Conservation (phyloP, 768 basidiomycete genomes). For the Gyrodon lividus region DNA sequence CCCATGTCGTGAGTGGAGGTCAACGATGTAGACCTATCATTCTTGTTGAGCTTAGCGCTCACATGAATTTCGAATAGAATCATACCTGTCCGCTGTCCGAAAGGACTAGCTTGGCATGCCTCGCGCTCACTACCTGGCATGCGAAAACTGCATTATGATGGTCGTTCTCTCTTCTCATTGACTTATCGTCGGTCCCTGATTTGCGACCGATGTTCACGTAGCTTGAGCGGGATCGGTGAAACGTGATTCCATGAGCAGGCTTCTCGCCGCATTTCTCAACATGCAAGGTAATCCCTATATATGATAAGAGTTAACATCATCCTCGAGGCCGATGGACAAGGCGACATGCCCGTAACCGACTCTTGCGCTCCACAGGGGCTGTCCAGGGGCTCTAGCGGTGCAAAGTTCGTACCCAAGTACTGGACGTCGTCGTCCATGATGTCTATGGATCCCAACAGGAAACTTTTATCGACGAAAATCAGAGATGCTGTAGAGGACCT, state of each 20-base stretch:
- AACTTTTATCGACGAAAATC: constrained; percentile 8
- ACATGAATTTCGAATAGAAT: constrained; percentile 12
- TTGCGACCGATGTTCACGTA: constrained; percentile 69
- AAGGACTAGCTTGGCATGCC: constrained; percentile 76
- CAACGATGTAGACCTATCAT: constrained; percentile 63
- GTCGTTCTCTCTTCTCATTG: constrained; percentile 39
- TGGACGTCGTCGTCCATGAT: constrained; percentile 61
- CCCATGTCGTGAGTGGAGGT: constrained; percentile 74
- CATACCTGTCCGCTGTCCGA: constrained; percentile 67
- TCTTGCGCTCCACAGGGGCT: constrained; percentile 26
- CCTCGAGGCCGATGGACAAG: constrained; percentile 10
- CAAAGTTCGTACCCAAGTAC: constrained; percentile 48
- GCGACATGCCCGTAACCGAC: constrained; percentile 45
- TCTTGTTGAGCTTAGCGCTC: constrained; percentile 16
- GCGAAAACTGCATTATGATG: constrained; percentile 59
- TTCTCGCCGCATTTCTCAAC: constrained; percentile 52
- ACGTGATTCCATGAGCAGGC: constrained; percentile 47
- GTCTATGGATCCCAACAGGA: background rate
- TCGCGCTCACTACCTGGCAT: constrained; percentile 77
- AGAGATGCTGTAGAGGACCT: background rate
- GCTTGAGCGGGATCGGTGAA: constrained; percentile 47
- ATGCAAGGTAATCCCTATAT: constrained; percentile 56
- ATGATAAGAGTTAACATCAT: constrained; percentile 9
- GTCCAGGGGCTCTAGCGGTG: constrained; percentile 28
- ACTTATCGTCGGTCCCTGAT: constrained; percentile 46